Evolutionary conservation across 768 basidiomycete genomes (phyloP).

Genomic region (Panaeolus cyanescens): DNA sequence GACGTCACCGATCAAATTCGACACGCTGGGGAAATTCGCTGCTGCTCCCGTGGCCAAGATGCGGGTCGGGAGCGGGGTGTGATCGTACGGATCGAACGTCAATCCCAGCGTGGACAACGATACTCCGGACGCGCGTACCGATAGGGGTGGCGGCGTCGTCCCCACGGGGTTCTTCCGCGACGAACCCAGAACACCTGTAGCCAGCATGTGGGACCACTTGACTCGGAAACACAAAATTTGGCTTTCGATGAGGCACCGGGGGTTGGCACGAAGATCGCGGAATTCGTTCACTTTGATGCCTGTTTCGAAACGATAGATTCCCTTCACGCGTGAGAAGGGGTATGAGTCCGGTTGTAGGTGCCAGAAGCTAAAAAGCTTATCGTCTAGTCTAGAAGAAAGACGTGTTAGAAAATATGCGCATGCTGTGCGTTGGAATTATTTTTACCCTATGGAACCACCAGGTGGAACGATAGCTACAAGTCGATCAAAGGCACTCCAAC

Average conservation of each 20-base stretch:
- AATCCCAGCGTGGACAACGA: conserved; percentile 56
- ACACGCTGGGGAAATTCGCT: conserved; percentile 81
- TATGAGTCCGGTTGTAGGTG: conserved; percentile 77
- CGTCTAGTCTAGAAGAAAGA: conserved; percentile 63
- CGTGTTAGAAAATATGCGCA: conserved; percentile 4
- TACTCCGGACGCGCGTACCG: conserved; percentile 24
- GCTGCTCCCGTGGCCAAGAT: conserved; percentile 78
- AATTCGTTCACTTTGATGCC: conserved; percentile 89
- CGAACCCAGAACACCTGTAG: conserved; percentile 67
- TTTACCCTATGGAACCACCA: conserved; percentile 85
- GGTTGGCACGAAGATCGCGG: conserved; percentile 86
- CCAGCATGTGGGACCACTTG: conserved; percentile 75
- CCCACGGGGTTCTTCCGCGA: conserved; percentile 33
- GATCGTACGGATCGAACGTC: conserved; percentile 80
- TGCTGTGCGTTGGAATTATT: conserved; percentile 12
- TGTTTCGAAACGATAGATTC: conserved; percentile 86
- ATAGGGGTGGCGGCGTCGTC: conserved; percentile 34
- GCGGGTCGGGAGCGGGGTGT: conserved; percentile 61
- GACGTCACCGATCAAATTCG: conserved; percentile 78
- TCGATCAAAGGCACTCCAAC: conserved; percentile 90
- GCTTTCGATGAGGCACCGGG: conserved; percentile 81
- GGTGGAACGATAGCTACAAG: conserved; percentile 90
- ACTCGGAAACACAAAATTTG: conserved; percentile 82
- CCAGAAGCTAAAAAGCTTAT: conserved; percentile 92
- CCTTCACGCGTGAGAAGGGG: conserved; percentile 79